Percentiles rank a stretch among this genome's conserved stretches.
Conservation (phyloP, 2,329 filamentous ascomycete species). For the Arthrobotrys sinensis region DNA sequence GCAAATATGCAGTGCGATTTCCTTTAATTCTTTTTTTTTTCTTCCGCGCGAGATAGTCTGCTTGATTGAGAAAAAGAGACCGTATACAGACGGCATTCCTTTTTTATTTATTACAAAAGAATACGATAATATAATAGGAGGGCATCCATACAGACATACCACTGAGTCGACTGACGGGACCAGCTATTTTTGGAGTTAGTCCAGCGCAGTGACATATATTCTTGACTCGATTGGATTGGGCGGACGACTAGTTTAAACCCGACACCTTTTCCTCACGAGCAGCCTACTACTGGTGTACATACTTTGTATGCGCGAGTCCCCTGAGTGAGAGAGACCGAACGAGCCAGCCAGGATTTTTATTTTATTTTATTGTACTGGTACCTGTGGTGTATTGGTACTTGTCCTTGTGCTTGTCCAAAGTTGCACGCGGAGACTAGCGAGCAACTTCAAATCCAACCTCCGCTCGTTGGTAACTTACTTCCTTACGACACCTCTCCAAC, state of each 20-base stretch:
- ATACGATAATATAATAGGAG: too few relatives aligned
- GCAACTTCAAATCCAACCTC: conserved; percentile 54
- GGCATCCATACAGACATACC: background rate
- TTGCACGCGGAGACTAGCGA: background rate
- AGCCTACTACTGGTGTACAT: too few relatives aligned
- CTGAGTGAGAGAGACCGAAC: too few relatives aligned
- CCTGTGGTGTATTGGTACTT: background rate
- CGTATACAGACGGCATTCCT: background rate
- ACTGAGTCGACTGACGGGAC: background rate
- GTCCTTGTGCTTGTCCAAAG: too few relatives aligned
- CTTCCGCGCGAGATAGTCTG: background rate
- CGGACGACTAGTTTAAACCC: background rate
- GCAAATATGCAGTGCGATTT: too few relatives aligned
- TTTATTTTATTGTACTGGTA: background rate
- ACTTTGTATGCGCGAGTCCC: too few relatives aligned
- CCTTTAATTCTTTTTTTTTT: background rate
- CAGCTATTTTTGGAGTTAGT: conserved; percentile 53
- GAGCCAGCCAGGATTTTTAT: too few relatives aligned
- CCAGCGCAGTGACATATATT: background rate
- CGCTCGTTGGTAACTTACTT: too few relatives aligned
- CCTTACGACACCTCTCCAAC: conserved; percentile 36
- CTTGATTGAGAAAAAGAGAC: too few relatives aligned
- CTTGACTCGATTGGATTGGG: background rate
- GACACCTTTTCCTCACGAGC: too few relatives aligned
- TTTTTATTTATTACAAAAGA: background rate